phyloP scores from a whole-genome alignment of 1,284 basidiomycete species.

The Cryptococcus sp. region DNA sequence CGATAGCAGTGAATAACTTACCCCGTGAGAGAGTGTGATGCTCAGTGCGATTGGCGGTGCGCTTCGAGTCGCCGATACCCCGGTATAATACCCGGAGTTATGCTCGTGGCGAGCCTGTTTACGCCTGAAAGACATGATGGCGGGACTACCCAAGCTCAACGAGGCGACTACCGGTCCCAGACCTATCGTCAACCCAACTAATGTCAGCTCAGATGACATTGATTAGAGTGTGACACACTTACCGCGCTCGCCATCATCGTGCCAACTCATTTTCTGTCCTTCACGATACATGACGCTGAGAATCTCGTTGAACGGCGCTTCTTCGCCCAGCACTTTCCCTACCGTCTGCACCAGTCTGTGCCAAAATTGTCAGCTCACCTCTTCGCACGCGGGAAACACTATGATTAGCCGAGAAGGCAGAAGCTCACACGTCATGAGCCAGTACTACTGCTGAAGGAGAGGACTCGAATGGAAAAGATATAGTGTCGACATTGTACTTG shows the following conservation, averaged over 20 bases:
- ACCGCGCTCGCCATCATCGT: constrained; percentile 50
- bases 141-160: constrained; percentile 38
- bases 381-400: background rate
- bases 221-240: constrained; percentile 5
- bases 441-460: constrained; percentile 37
- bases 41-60: constrained; percentile 18
- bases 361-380: background rate
- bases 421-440: constrained; percentile 38
- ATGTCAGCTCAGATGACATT: background rate
- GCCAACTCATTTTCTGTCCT: constrained; percentile 52
- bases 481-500: constrained; percentile 49
- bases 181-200: constrained; percentile 20
- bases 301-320: constrained; percentile 45
- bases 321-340: constrained; percentile 19
- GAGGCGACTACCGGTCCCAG: constrained; percentile 47
- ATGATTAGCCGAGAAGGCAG: background rate
- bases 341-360: constrained; percentile 26
- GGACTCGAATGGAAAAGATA: constrained; percentile 38
- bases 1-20: too few relatives aligned
- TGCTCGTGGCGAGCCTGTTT: constrained; percentile 18
- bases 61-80: background rate
- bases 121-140: constrained; percentile 42
- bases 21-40: constrained; percentile 36
- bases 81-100: constrained; percentile 12
- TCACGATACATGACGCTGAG: constrained; percentile 48